A percentile compares a stretch with the other conserved stretches of the same genome.
phyloP scores from a whole-genome alignment of 768 basidiomycete genomes.

The Arthromyces matolae region DNA sequence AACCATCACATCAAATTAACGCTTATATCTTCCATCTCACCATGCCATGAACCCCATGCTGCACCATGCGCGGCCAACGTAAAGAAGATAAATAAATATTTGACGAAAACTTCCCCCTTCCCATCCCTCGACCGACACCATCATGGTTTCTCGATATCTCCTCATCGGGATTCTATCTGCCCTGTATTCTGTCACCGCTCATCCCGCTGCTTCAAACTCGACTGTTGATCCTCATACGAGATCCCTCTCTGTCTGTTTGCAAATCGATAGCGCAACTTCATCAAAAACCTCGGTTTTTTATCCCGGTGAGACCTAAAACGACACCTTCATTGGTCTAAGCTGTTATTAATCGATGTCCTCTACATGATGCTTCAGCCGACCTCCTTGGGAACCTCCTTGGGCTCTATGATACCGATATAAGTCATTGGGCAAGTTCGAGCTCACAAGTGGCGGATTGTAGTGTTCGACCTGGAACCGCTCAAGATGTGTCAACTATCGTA shows the following conservation, averaged over 20 bases:
- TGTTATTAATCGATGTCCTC: not conserved
- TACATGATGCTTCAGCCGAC: conserved; percentile 21
- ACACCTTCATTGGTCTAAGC: not conserved
- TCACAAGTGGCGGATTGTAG: conserved; percentile 44
- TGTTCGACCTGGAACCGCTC: conserved; percentile 53
- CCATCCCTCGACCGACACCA: no score
- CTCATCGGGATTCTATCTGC: not conserved
- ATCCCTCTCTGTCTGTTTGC: conserved; percentile 27
- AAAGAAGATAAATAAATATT: no score
- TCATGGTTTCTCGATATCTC: not conserved
- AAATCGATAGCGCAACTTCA: conserved; percentile 37
- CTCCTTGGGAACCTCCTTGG: not conserved
- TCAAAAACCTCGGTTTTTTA: conserved; percentile 44
- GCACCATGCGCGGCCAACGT: no score
- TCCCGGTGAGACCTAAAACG: conserved; percentile 25
- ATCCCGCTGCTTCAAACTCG: not conserved
- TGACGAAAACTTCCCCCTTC: no score
- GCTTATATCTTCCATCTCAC: no score
- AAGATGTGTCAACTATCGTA: conserved; percentile 51
- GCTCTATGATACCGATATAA: conserved; percentile 38
- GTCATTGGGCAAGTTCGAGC: conserved; percentile 52
- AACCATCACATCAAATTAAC: no score
- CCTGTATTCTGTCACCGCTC: not conserved
- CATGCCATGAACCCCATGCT: no score
- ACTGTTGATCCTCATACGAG: not conserved